These are phyloP conservation scores for Ramaria rubella DNA, from an alignment of 768 basidiomycete genomes.

Conservation along the genomic window DNA sequence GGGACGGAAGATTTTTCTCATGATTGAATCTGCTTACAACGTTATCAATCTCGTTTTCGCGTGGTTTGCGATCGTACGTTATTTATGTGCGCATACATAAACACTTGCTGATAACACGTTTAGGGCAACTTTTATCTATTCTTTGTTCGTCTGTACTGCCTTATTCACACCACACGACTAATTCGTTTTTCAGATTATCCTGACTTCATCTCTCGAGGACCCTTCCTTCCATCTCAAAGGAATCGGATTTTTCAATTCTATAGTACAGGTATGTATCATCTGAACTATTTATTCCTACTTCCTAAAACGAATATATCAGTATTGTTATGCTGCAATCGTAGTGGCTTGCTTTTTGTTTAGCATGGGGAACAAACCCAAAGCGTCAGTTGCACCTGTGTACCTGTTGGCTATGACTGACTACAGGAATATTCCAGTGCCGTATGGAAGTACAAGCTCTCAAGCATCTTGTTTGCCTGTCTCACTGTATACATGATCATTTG, in stretches of 20 bases:
- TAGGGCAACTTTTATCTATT: slow-evolving; percentile 95
- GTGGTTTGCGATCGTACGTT: slow-evolving; percentile 86
- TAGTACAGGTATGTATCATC: slow-evolving; percentile 53
- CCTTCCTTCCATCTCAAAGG: slow-evolving; percentile 53
- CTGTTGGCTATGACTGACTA: slow-evolving; percentile 9
- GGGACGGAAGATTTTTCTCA: slow-evolving; percentile 62
- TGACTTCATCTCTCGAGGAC: slow-evolving; percentile 84
- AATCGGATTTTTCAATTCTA: slow-evolving; percentile 67
- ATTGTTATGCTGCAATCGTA: slow-evolving; percentile 75
- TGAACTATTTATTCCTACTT: slow-evolving; percentile 6
- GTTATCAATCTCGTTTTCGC: slow-evolving; percentile 81
- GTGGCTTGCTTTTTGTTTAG: slow-evolving; percentile 89
- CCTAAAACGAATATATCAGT: slow-evolving; percentile 36
- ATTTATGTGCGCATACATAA: background rate
- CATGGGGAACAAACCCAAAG: slow-evolving; percentile 91
- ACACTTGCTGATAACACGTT: background rate
- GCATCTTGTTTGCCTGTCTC: slow-evolving; percentile 64
- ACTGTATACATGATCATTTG: slow-evolving; percentile 82
- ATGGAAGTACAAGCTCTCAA: slow-evolving; percentile 81
- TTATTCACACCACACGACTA: background rate
- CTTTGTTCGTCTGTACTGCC: slow-evolving; percentile 54
- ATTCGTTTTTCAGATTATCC: slow-evolving; percentile 50
- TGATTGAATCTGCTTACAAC: slow-evolving; percentile 82
- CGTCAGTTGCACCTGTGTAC: slow-evolving; percentile 40
- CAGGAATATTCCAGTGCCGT: slow-evolving; percentile 42